Percentiles rank a stretch among this genome's conserved stretches.
These are phyloP conservation scores for Melanopsichium pennsylvanicum DNA, from an alignment of 1,284 basidiomycete genomes.

Conservation along the genomic window DNA sequence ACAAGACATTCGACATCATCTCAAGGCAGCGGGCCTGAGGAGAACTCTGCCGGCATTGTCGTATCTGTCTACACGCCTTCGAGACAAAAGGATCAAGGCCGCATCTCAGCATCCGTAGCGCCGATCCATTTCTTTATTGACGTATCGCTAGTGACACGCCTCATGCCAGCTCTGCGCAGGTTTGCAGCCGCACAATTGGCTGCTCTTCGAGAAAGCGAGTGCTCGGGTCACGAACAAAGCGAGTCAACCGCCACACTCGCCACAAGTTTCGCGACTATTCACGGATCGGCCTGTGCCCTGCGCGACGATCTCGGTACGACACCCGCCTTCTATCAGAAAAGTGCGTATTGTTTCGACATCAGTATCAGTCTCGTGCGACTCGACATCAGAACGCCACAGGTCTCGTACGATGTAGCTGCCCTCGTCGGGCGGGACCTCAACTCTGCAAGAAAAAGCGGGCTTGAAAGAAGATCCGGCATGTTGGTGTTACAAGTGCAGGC, in stretches of 20 bases:
- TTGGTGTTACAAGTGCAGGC: constrained; percentile 35
- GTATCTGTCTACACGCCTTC: not conserved
- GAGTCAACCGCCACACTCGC: constrained; percentile 37
- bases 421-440: constrained; percentile 15
- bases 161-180: constrained; percentile 36
- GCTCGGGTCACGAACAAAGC: not conserved
- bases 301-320: not conserved
- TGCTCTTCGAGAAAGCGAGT: constrained; percentile 1
- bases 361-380: constrained; percentile 26
- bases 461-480: constrained; percentile 41
- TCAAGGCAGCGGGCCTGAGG: not conserved
- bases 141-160: constrained; percentile 37
- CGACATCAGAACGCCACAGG: constrained; percentile 40
- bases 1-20: not conserved
- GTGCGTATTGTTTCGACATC: constrained; percentile 15
- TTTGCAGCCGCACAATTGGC: constrained; percentile 19
- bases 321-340: not conserved
- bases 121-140: constrained; percentile 52
- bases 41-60: not conserved
- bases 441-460: constrained; percentile 11
- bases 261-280: constrained; percentile 28
- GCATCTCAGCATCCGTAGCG: constrained; percentile 10
- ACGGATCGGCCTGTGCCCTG: constrained; percentile 18
- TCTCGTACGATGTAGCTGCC: constrained; percentile 16
- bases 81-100: not conserved